phyloP scores from a whole-genome alignment of 768 basidiomycete species.

The Mycena vulgaris region DNA sequence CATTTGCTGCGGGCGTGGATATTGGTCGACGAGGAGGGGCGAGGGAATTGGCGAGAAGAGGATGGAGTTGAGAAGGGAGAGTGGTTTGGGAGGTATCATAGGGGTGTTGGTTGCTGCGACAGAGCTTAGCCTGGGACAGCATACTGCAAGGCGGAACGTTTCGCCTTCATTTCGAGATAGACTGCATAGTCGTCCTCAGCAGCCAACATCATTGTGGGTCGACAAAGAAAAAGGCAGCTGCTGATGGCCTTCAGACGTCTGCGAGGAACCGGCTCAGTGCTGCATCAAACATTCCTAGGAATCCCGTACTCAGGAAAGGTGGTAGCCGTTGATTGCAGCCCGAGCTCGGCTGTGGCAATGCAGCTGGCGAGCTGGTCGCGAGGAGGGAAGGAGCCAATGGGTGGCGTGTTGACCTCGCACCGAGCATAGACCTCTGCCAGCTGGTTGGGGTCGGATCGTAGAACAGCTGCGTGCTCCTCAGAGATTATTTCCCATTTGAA shows the following conservation, averaged over 20 bases:
- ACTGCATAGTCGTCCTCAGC: background rate
- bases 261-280: background rate
- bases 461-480: constrained; percentile 5
- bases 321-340: background rate
- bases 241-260: constrained; percentile 3
- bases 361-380: background rate
- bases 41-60: too few species aligned
- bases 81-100: background rate
- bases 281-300: background rate
- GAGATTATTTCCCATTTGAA: background rate
- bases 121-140: background rate
- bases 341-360: background rate
- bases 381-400: background rate
- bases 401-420: background rate
- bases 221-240: background rate
- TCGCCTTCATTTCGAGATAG: background rate
- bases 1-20: background rate
- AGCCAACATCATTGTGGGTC: background rate
- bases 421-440: background rate
- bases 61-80: background rate
- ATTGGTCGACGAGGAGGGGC: background rate
- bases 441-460: background rate
- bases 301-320: background rate
- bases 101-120: background rate
- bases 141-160: background rate